Evolutionary conservation across 257 asterid species (phyloP).

Genomic region (Agastache rugosa): DNA sequence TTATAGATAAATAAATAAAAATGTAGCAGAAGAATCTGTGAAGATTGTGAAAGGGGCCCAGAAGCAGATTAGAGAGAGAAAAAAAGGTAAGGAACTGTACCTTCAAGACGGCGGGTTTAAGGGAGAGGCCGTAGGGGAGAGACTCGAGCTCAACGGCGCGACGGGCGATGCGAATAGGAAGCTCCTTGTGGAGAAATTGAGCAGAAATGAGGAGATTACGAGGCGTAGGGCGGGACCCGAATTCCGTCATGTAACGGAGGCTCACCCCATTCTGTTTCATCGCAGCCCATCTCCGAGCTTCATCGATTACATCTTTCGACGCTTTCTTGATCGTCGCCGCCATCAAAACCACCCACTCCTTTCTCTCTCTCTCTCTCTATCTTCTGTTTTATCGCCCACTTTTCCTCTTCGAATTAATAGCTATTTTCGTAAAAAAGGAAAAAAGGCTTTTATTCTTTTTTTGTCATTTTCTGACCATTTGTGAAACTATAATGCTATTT

Average conservation of each 20-base stretch:
- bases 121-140: constrained; percentile 82
- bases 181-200: constrained; percentile 88
- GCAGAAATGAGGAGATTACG: constrained; percentile 77
- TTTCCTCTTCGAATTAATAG: background rate
- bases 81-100: constrained; percentile 32
- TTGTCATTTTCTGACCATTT: background rate
- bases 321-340: constrained; percentile 69
- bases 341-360: constrained; percentile 44
- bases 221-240: constrained; percentile 72
- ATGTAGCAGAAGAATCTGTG: background rate
- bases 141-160: constrained; percentile 84
- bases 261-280: constrained; percentile 91
- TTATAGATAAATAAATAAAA: background rate
- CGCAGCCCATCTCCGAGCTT: constrained; percentile 74
- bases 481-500: background rate
- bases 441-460: background rate
- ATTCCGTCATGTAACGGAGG: constrained; percentile 92
- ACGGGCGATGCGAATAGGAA: constrained; percentile 85
- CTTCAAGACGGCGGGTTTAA: constrained; percentile 79
- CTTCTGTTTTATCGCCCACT: background rate
- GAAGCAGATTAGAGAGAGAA: background rate
- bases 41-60: constrained; percentile 21
- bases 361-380: background rate
- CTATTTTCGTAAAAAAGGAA: too few relatives aligned
- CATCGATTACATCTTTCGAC: constrained; percentile 58